Conservation (phyloP, 106 monocot species). For the Gastrodia elata region DNA sequence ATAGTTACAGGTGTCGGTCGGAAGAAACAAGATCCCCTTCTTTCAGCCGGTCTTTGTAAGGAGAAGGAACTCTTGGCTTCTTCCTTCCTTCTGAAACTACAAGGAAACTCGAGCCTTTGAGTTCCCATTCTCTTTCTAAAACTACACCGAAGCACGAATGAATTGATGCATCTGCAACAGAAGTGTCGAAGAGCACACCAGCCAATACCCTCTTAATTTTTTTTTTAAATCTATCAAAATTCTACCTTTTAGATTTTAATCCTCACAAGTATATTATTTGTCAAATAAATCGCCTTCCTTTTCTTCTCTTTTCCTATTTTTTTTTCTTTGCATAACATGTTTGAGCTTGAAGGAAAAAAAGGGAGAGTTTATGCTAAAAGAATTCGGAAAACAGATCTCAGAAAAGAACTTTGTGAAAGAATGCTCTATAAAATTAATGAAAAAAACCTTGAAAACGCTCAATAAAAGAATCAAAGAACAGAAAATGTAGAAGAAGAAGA, state of each 20-base stretch:
- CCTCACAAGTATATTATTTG: not conserved
- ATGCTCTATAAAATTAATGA: not conserved
- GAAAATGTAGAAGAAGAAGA: not conserved
- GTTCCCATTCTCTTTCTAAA: conserved; percentile 1
- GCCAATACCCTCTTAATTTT: not conserved
- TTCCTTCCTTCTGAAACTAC: conserved; percentile 5
- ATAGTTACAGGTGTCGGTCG: not conserved
- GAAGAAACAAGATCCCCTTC: conserved; percentile 2
- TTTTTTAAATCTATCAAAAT: not conserved
- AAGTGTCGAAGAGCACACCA: conserved; percentile 5
- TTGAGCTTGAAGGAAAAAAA: not conserved
- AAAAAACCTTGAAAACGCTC: not conserved
- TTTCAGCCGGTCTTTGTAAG: not conserved
- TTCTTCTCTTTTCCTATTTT: not conserved
- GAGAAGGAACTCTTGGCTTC: not conserved
- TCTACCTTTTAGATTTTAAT: not conserved
- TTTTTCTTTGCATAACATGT: not conserved
- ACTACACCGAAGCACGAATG: not conserved
- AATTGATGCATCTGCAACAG: not conserved
- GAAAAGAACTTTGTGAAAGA: not conserved
- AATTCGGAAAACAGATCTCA: not conserved
- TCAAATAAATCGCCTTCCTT: not conserved
- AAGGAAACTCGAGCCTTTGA: not conserved
- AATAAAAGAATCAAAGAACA: conserved; percentile 1
- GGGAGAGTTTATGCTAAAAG: not conserved